phyloP scores from a whole-genome alignment of 108 stramenopile species.

The Skeletonema costatum region DNA sequence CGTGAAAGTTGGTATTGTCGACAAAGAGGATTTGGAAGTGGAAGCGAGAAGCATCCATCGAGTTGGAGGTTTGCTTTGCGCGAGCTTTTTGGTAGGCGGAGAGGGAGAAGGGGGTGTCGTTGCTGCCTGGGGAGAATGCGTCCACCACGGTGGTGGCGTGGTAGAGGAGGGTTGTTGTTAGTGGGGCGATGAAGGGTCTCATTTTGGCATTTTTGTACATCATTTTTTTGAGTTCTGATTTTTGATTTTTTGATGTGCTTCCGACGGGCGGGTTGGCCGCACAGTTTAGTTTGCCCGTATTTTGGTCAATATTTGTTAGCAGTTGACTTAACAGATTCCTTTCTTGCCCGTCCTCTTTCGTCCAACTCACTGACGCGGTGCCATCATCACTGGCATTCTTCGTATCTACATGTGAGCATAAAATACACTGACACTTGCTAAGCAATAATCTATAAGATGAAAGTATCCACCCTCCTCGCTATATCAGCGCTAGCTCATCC shows the following conservation, averaged over 20 bases:
- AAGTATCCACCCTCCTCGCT: neutral
- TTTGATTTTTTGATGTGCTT: too few relatives aligned
- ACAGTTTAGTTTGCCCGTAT: too few relatives aligned
- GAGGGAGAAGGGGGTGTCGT: neutral
- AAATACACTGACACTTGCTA: too few relatives aligned
- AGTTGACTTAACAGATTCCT: too few relatives aligned
- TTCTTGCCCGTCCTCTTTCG: too few relatives aligned
- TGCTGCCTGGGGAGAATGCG: neutral
- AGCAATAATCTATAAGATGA: neutral
- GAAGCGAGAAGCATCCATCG: neutral
- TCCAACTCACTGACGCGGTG: too few relatives aligned
- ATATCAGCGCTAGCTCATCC: neutral
- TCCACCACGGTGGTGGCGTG: neutral
- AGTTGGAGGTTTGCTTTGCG: neutral
- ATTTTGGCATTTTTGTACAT: neutral
- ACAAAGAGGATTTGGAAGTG: constrained; percentile 9
- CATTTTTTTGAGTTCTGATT: too few relatives aligned
- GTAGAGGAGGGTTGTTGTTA: neutral
- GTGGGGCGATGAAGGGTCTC: neutral
- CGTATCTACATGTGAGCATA: too few relatives aligned
- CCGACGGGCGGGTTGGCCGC: too few relatives aligned
- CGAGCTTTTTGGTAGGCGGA: neutral
- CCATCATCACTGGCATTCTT: too few relatives aligned
- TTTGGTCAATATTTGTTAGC: too few relatives aligned
- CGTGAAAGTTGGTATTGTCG: constrained; percentile 41